Conservation (phyloP, 495 filamentous ascomycete genomes). For the Usnea hakonensis region DNA sequence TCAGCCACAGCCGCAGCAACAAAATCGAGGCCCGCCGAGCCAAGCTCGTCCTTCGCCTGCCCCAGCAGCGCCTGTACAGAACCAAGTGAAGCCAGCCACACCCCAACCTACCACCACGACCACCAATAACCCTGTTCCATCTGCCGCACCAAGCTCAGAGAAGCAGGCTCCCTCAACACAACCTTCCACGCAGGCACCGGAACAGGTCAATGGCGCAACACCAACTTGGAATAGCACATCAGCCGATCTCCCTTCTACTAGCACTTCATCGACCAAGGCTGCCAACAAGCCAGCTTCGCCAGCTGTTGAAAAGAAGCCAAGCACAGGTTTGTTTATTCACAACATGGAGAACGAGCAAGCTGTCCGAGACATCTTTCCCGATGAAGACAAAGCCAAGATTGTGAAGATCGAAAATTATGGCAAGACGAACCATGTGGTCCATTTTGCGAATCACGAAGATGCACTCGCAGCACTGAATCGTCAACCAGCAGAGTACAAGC, state of each 20-base stretch:
- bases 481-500: constrained; percentile 66
- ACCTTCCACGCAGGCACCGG: neutral
- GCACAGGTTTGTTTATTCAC: constrained; percentile 76
- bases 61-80: constrained; percentile 45
- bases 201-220: constrained; percentile 14
- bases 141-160: constrained; percentile 11
- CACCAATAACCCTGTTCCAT: constrained; percentile 25
- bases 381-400: constrained; percentile 76
- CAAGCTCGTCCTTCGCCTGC: constrained; percentile 39
- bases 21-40: constrained; percentile 32
- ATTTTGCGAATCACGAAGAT: constrained; percentile 69
- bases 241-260: neutral
- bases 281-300: constrained; percentile 32
- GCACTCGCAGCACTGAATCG: constrained; percentile 66
- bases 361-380: constrained; percentile 65
- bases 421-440: constrained; percentile 67
- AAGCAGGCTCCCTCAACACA: constrained; percentile 21
- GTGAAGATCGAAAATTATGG: constrained; percentile 68
- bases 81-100: constrained; percentile 44
- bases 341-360: constrained; percentile 70
- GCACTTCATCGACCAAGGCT: neutral
- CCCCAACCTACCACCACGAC: constrained; percentile 41
- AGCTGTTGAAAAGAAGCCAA: constrained; percentile 45
- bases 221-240: constrained; percentile 11
- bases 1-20: constrained; percentile 33